Base-by-base conservation (phyloP, 2,329 filamentous ascomycete genomes). In the Penicillium hesseltinei region DNA sequence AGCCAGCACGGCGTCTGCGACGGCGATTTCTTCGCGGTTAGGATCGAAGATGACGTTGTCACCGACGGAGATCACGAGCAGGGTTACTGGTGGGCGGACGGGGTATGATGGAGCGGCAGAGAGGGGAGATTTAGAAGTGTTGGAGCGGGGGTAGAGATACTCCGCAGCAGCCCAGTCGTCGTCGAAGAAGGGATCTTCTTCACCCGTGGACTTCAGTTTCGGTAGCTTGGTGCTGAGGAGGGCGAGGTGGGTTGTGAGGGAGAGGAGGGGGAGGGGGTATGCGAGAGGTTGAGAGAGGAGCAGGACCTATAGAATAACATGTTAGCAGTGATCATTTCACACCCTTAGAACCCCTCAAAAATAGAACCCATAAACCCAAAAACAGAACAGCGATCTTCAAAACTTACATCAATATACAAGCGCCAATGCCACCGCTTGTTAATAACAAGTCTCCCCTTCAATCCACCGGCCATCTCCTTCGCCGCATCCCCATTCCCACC, bases 131-230 rank as follows among this genome's bases (percentile, higher is more conserved):
- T 61, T 67, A 17, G 29, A 47, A 25, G 62, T 64, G 35, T 66
- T 68, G 25, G 57, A 52, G 36, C 81, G 82, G 1, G 87, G 83
- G 77, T 95, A 99, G 31, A 99, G 79, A 56, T 86, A 87, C 19
- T 85, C 82, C 1, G 92, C 87, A 17, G 89, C 89, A 62, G 89
- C 91, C 94, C 94, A 99, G 78, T 99, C 94, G 77, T 99, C 94
- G 78, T 97, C 89, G 76, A 99, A 99, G 71, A 97, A 87, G 13
- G 94, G 94, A 67, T 99, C 94, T 78, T 99, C 94, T 76, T 97
- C 93, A 57, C 85, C 85, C 74, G 96, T 90, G 1, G 92, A 97
- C 72, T 91, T 91, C 51, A 97, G 81, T 27, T 87, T 84, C 8
- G 94, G 94, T 3, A 97, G 82, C 62, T 89, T 87, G 7, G 94